Conservation (phyloP, 1,139 yeast species). For the Geotrichum bryndzae region DNA sequence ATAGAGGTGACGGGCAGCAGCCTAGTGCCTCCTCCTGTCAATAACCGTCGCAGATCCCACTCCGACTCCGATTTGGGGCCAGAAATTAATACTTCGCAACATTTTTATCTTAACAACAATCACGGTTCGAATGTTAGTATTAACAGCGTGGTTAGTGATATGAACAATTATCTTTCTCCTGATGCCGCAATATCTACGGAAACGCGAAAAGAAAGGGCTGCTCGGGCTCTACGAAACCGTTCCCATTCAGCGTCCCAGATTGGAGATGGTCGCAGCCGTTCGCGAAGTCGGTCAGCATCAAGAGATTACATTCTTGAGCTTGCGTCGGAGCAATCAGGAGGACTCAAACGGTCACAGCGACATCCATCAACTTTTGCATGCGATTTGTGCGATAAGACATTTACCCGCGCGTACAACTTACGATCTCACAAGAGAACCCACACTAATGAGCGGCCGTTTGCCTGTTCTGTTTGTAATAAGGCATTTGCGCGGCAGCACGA, state of each 20-base stretch:
- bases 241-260: slow-evolving; percentile 10
- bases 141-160: slow-evolving; percentile 10
- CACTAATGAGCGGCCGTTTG: slow-evolving; percentile 87
- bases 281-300: slow-evolving; percentile 25
- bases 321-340: slow-evolving; percentile 39
- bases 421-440: slow-evolving; percentile 90
- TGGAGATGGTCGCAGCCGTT: slow-evolving; percentile 20
- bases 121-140: slow-evolving; percentile 12
- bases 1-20: background rate
- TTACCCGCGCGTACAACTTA: slow-evolving; percentile 87
- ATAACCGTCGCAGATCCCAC: slow-evolving; percentile 23
- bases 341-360: slow-evolving; percentile 42
- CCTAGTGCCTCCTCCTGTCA: slow-evolving; percentile 19
- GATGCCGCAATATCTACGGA: slow-evolving; percentile 3
- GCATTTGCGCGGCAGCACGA: slow-evolving; percentile 97
- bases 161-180: slow-evolving; percentile 12
- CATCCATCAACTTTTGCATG: slow-evolving; percentile 80
- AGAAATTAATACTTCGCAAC: slow-evolving; percentile 2
- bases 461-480: slow-evolving; percentile 81
- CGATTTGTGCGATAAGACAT: slow-evolving; percentile 74
- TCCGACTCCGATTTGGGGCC: slow-evolving; percentile 23
- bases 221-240: slow-evolving; percentile 6
- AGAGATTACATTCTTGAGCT: slow-evolving; percentile 36
- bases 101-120: background rate
- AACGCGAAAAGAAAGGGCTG: slow-evolving; percentile 7